Conservation (phyloP, 371 early-diverging fungal species). For the Syncephalastrum contaminatum region DNA sequence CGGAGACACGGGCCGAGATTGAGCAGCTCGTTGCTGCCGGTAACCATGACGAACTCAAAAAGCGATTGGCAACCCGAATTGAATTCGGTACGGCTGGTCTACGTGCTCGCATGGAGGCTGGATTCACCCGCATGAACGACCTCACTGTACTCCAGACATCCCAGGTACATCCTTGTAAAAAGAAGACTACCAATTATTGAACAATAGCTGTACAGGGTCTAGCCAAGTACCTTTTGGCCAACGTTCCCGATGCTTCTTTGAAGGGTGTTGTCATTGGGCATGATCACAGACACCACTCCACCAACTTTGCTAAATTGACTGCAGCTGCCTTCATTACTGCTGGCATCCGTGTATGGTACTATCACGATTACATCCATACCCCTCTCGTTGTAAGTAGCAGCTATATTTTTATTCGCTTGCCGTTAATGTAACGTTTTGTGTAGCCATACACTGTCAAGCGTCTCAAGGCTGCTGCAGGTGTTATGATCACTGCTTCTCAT, state of each 20-base stretch:
- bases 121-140: slow-evolving; percentile 94
- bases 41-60: slow-evolving; percentile 59
- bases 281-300: slow-evolving; percentile 92
- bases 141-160: slow-evolving; percentile 91
- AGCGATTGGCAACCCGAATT: slow-evolving; percentile 70
- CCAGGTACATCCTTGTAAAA: slow-evolving; percentile 46
- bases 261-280: slow-evolving; percentile 93
- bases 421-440: neutral
- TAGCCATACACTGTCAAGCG: slow-evolving; percentile 82
- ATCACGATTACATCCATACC: slow-evolving; percentile 76
- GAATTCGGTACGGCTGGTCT: slow-evolving; percentile 94
- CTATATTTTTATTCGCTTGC: neutral
- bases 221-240: slow-evolving; percentile 56
- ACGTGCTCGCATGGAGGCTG: slow-evolving; percentile 93
- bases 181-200: neutral
- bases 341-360: slow-evolving; percentile 86
- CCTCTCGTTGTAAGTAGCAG: slow-evolving; percentile 71
- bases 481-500: slow-evolving; percentile 98
- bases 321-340: slow-evolving; percentile 82
- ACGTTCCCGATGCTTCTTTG: slow-evolving; percentile 49
- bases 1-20: slow-evolving; percentile 67
- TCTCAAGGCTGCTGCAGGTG: slow-evolving; percentile 80
- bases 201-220: slow-evolving; percentile 44
- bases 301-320: slow-evolving; percentile 80
- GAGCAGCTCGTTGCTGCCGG: slow-evolving; percentile 46